Evolutionary conservation across 116 monocot species (phyloP), one percentile per base, ranked within the genome.

Genomic region (Posidonia oceanica): DNA sequence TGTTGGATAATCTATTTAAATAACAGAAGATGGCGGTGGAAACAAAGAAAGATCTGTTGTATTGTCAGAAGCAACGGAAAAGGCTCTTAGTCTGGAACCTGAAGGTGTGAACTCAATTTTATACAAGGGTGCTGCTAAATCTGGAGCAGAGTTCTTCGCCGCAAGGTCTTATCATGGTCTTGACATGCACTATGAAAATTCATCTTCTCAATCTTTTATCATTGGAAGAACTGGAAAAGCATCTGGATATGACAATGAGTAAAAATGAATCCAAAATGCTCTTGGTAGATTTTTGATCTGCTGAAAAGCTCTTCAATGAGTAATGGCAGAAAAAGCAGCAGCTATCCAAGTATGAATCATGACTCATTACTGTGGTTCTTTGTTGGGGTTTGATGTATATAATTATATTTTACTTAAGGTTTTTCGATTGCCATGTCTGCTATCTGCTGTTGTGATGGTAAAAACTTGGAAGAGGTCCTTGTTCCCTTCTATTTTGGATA

Each of bases 101-200:
- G 64, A 76, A 58, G 55, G 70, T 14, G 59, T 75, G 5, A 75
- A 96, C 80, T 76, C 86, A 3, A 70, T 92, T 72, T 71, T 97
- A 78, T 92, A 83, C 77, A 85, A 90, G 75, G 97, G 97, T 56
- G 70, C 72, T 69, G 96, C 91, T 52, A 80, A 63, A 77, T 83
- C 92, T 12, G 87, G 83, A 18, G 75, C 85, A 3, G 97, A 97
- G 54, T 92, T 77, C 68, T 80, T 92, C 52, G 72, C 87, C n/a
- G 87, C 97, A 39, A 89, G 93, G 15, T 84, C 93, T 7, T 97
- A 80, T 69, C 85, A 74, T 36, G 97, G 92, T 75, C 82, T 92
- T 17, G 76, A 71, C 11, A 59, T 76, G 74, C 68, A 81, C 36
- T 83, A 77, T 65, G 82, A 97, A 57, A 81, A 71, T 69, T 74